These are phyloP conservation scores for Arxiozyma heterogenica DNA, from an alignment of 1,139 yeast species.

Conservation along the genomic window DNA sequence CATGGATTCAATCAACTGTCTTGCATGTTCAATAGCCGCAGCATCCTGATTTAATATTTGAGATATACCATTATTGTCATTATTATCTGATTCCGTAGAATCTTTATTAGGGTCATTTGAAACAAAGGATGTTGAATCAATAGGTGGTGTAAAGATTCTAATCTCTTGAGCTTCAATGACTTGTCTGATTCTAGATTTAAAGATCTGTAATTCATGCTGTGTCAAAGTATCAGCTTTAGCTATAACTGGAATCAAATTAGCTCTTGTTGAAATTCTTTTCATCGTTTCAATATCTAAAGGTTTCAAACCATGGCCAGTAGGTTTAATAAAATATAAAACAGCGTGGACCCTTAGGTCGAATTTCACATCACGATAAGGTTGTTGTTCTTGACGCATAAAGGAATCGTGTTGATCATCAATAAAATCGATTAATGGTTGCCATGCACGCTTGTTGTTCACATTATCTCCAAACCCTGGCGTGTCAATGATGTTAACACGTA, in stretches of 20 bases:
- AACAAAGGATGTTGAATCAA: constrained; percentile 21
- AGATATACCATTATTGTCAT: not conserved
- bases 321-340: constrained; percentile 87
- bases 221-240: constrained; percentile 92
- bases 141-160: constrained; percentile 79
- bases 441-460: constrained; percentile 83
- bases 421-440: constrained; percentile 90
- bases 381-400: constrained; percentile 93
- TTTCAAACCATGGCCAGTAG: constrained; percentile 89
- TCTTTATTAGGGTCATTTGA: not conserved
- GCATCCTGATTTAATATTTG: constrained; percentile 17
- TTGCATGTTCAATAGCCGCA: constrained; percentile 71
- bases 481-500: constrained; percentile 82
- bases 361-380: constrained; percentile 62
- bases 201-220: constrained; percentile 67
- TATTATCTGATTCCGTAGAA: not conserved
- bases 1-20: constrained; percentile 79
- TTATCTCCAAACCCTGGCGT: constrained; percentile 98
- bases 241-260: constrained; percentile 87
- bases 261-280: constrained; percentile 80
- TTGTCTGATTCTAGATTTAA: constrained; percentile 81
- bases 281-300: constrained; percentile 92
- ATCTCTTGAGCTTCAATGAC: constrained; percentile 89
- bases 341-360: constrained; percentile 93
- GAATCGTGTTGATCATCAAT: constrained; percentile 95